Base-by-base conservation (phyloP, 2,329 filamentous ascomycete species). In the Arthrinium phaeospermum region DNA sequence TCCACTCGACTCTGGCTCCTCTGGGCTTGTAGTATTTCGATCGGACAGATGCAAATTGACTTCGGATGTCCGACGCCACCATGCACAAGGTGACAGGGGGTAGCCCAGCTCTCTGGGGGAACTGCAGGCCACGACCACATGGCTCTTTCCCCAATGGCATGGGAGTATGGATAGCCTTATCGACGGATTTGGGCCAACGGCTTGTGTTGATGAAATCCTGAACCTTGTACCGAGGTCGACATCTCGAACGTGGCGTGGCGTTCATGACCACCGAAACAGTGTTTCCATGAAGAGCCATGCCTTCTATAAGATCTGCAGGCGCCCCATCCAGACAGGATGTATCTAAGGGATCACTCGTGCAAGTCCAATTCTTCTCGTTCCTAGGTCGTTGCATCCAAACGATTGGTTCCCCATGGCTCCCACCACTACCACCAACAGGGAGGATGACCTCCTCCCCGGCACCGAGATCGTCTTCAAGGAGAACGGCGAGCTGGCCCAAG, bases 371-470 rank as follows among this genome's bases (percentile, higher is more conserved):
- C 22, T 41, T 27, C 4, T 7, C 22, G 7, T 14, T 13, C 4
- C 4, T 41, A 22, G n/a, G 30, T 41, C 4, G 2, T 6, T 34
- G n/a, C 7, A 30, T n/a, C 57, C 57, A 19, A 12, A 12, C 46
- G 34, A 41, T 19, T 27, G 27, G 6, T 7, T 19, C 12, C n/a
- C 10, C 61, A 72, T 72, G 71, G 27, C 71, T 45, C 19, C 61
- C n/a, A 34, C 19, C 30, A 64, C 53, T 19, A 19, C 19, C 34
- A 30, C 7, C 57, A n/a, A 5, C 44, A 67, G 46, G 46, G 67
- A 73, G 27, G 34, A 34, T n/a, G 72, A 73, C 10, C n/a, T 73
- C 57, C 70, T 73, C 27, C 72, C 72, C n/a, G 72, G 72, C 13
- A 73, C 70, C 6, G 72, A 73, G 13, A 13, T 73, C 67, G 67